Conservation (phyloP, 306 rosid genomes). For the Fragaria iinumae region DNA sequence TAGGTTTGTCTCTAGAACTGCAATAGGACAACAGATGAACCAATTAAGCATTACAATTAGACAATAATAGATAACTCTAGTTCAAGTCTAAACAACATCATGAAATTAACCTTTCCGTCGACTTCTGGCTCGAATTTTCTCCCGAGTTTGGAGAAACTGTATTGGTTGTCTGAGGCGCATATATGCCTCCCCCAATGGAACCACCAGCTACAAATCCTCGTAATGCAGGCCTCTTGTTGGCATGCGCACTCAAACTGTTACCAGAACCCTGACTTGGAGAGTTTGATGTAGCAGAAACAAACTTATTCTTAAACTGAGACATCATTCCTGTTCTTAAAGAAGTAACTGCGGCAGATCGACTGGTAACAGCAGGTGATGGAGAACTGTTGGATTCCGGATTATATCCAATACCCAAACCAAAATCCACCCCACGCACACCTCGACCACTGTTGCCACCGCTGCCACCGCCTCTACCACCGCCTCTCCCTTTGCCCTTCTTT, state of each 20-base stretch:
- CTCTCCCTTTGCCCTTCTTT: constrained; percentile 73
- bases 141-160: constrained; percentile 41
- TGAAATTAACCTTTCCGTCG: constrained; percentile 55
- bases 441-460: constrained; percentile 36
- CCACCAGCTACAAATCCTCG: constrained; percentile 91
- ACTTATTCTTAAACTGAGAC: constrained; percentile 76
- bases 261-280: constrained; percentile 50
- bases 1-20: constrained; percentile 63
- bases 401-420: constrained; percentile 92
- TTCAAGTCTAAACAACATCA: constrained; percentile 5
- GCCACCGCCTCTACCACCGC: constrained; percentile 41
- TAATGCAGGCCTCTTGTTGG: constrained; percentile 66
- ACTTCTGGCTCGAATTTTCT: constrained; percentile 46
- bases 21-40: constrained; percentile 32
- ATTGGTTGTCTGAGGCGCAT: constrained; percentile 36
- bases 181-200: constrained; percentile 68
- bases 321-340: constrained; percentile 87
- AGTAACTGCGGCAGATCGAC: constrained; percentile 73
- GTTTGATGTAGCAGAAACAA: constrained; percentile 78
- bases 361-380: constrained; percentile 46
- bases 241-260: constrained; percentile 38
- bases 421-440: constrained; percentile 98
- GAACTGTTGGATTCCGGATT: constrained; percentile 54
- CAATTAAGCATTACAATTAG: constrained; percentile 33
- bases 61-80: constrained; percentile 9